phyloP scores from a whole-genome alignment of 148 eudicot genomes.

The Vaccinium myrtillus region DNA sequence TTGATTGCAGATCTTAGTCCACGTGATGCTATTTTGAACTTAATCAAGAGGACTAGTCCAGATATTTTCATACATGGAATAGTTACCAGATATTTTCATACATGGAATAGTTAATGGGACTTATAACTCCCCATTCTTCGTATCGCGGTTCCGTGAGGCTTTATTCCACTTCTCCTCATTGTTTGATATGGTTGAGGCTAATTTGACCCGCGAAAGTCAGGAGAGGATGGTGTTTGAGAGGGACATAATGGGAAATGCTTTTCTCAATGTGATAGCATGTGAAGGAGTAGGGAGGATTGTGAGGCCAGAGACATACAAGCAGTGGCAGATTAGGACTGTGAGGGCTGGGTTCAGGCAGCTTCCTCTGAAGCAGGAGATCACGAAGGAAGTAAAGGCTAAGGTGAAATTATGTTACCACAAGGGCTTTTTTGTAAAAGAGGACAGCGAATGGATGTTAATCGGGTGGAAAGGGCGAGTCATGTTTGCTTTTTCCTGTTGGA shows the following conservation, averaged over 20 bases:
- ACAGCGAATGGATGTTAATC: conserved; percentile 44
- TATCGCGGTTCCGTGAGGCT: conserved; percentile 52
- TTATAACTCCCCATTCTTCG: conserved; percentile 52
- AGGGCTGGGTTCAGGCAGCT: conserved; percentile 51
- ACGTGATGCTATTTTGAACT: conserved; percentile 23
- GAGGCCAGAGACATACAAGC: conserved; percentile 61
- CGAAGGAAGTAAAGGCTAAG: conserved; percentile 31
- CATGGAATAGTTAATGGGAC: not conserved
- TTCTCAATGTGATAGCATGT: conserved; percentile 48
- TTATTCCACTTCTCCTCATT: conserved; percentile 39
- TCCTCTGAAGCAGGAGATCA: conserved; percentile 32
- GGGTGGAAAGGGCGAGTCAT: conserved; percentile 61
- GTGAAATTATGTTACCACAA: conserved; percentile 41
- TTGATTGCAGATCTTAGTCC: not conserved
- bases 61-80: not conserved
- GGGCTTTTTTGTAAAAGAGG: conserved; percentile 54
- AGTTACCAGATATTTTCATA: not conserved
- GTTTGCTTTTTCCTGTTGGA: conserved; percentile 44
- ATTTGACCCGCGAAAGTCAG: conserved; percentile 32
- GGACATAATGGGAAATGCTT: conserved; percentile 39
- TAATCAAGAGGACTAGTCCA: conserved; percentile 7
- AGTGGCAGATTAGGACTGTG: conserved; percentile 46
- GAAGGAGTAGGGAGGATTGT: conserved; percentile 34
- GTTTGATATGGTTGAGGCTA: conserved; percentile 50
- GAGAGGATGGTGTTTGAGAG: conserved; percentile 42